Evolutionary conservation across 208 protist species (phyloP).

Genomic region (Herpetomonas samuelpessoai): DNA sequence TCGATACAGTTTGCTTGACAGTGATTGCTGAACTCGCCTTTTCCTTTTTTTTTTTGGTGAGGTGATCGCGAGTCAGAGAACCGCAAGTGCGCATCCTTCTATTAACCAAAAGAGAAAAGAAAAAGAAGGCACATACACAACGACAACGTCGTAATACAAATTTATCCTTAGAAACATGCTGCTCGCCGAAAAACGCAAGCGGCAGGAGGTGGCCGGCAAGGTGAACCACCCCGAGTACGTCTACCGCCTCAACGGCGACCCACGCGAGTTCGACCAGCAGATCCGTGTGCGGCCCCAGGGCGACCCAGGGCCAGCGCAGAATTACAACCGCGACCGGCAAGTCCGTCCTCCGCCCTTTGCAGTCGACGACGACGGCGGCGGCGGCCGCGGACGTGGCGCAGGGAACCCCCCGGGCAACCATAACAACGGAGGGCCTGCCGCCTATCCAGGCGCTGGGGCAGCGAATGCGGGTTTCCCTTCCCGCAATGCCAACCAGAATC

Average conservation of each 20-base stretch:
- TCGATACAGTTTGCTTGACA: slow-evolving; percentile 5
- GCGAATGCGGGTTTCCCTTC: too few species aligned
- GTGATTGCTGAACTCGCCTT: not conserved
- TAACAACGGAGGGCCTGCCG: too few species aligned
- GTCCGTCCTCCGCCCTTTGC: slow-evolving; percentile 13
- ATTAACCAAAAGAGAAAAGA: slow-evolving; percentile 4
- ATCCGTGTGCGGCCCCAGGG: slow-evolving; percentile 20
- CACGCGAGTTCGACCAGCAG: slow-evolving; percentile 20
- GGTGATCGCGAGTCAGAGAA: too few species aligned
- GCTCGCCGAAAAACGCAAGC: slow-evolving; percentile 45
- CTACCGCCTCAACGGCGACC: slow-evolving; percentile 56
- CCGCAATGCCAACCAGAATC: too few species aligned
- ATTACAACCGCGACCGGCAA: slow-evolving; percentile 5
- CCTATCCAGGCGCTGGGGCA: too few species aligned
- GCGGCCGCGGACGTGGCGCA: not conserved
- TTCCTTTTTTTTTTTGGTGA: slow-evolving; percentile 7
- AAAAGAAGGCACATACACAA: not conserved
- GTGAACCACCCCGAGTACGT: slow-evolving; percentile 81
- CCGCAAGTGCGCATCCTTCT: slow-evolving; percentile 10
- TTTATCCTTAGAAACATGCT: slow-evolving; percentile 32
- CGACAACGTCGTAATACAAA: slow-evolving; percentile 9
- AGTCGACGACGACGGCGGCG: slow-evolving; percentile 13
- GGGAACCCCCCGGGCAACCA: too few species aligned
- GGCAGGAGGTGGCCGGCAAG: slow-evolving; percentile 68
- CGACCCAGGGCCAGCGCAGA: slow-evolving; percentile 12